phyloP scores from a whole-genome alignment of 176 grass and related monocot genomes.

The Paspalum vaginatum region DNA sequence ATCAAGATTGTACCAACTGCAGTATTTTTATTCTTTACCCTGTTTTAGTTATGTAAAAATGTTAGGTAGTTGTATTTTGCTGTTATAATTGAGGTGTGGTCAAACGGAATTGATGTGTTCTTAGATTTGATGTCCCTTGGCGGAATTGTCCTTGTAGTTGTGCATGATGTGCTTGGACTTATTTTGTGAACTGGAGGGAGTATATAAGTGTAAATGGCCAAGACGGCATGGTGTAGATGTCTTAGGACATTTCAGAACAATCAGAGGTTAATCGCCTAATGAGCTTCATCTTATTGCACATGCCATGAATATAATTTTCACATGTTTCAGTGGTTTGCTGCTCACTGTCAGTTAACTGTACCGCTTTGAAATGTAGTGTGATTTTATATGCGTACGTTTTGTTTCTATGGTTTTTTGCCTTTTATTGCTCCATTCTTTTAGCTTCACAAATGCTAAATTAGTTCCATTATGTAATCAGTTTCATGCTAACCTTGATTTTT shows the following conservation, averaged over 20 bases:
- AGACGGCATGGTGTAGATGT: neutral
- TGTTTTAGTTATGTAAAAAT: neutral
- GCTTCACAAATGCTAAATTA: conserved; percentile 28
- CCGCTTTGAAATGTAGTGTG: neutral
- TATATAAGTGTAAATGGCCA: neutral
- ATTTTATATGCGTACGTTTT: neutral
- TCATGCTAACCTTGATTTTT: conserved; percentile 29
- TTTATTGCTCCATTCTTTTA: neutral
- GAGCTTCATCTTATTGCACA: conserved; percentile 4
- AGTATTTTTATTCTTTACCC: neutral
- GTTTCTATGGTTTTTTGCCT: neutral
- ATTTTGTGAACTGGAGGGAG: neutral
- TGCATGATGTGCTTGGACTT: neutral
- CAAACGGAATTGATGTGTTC: neutral
- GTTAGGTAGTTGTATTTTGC: neutral
- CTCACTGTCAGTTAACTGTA: conserved; percentile 9
- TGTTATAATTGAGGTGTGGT: neutral
- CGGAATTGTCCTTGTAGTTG: neutral
- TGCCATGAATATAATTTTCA: conserved; percentile 8
- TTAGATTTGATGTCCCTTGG: neutral
- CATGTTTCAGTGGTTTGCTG: conserved; percentile 11
- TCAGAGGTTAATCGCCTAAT: neutral
- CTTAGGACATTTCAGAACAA: conserved; percentile 26
- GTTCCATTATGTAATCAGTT: conserved; percentile 16
- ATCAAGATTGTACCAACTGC: neutral